Evolutionary conservation across 768 basidiomycete genomes (phyloP).

Genomic region (Trametes maxima): DNA sequence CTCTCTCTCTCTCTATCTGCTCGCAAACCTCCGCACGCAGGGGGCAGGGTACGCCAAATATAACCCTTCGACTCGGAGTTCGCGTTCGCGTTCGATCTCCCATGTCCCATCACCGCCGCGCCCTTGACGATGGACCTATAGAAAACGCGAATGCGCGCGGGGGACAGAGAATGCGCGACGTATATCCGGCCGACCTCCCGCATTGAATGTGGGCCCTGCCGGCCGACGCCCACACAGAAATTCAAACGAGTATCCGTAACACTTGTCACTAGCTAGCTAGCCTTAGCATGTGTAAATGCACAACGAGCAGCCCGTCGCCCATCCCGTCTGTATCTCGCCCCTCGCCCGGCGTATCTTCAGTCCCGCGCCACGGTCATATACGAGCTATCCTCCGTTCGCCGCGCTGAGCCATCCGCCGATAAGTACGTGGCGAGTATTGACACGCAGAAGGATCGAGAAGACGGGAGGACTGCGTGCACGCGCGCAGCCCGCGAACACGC

Average conservation of each 20-base stretch:
- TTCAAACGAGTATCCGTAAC: too few relatives aligned
- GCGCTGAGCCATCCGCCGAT: not conserved
- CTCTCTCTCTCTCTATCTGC: too few relatives aligned
- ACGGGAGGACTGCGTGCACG: not conserved
- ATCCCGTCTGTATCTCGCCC: too few relatives aligned
- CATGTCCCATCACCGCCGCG: not conserved
- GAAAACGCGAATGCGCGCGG: not conserved
- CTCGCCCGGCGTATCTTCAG: too few relatives aligned
- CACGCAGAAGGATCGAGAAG: constrained; percentile 2
- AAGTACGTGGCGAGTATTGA: not conserved
- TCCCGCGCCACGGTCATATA: too few relatives aligned
- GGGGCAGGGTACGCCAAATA: too few relatives aligned
- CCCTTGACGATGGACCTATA: not conserved
- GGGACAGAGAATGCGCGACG: constrained; percentile 10
- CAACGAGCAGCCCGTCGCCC: too few relatives aligned
- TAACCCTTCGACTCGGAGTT: too few relatives aligned
- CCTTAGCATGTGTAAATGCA: too few relatives aligned
- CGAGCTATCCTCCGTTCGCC: too few relatives aligned
- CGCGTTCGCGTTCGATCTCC: not conserved
- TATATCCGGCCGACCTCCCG: constrained; percentile 16
- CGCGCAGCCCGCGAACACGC: not conserved
- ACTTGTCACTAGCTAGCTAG: too few relatives aligned
- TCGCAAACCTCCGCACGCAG: too few relatives aligned
- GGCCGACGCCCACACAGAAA: not conserved
- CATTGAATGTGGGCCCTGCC: not conserved